A percentile compares a stretch with the other conserved stretches of the same genome.
Evolutionary conservation across 768 basidiomycete genomes (phyloP).

Genomic region (Auriscalpium vulgare): DNA sequence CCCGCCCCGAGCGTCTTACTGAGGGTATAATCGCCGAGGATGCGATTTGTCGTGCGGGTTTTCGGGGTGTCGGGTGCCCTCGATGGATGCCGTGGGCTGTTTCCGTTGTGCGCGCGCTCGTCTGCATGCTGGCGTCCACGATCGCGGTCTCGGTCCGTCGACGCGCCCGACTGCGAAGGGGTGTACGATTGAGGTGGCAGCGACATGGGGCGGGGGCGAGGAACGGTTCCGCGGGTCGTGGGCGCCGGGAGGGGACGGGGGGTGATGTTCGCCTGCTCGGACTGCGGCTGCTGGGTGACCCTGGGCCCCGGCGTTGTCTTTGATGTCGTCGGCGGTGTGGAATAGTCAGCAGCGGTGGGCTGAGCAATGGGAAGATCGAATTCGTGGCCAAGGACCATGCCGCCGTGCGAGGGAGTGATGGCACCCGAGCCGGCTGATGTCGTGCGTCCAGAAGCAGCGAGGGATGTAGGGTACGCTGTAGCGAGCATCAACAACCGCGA

Average conservation of each 20-base stretch:
- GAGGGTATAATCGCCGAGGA: constrained; percentile 91
- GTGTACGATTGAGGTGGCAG: constrained; percentile 61
- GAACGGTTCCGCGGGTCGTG: constrained; percentile 16
- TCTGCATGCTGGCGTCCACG: constrained; percentile 17
- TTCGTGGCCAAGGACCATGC: constrained; percentile 51
- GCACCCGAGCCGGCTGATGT: constrained; percentile 20
- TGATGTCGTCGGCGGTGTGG: constrained; percentile 14
- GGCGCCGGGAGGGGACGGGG: constrained; percentile 23
- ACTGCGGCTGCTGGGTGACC: neutral
- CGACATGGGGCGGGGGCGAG: constrained; percentile 56
- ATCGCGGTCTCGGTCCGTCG: constrained; percentile 17
- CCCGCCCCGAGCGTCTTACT: constrained; percentile 96
- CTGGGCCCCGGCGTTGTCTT: constrained; percentile 1
- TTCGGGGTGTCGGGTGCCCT: constrained; percentile 18
- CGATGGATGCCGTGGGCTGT: constrained; percentile 1
- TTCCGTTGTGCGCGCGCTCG: constrained; percentile 11
- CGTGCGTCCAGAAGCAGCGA: constrained; percentile 24
- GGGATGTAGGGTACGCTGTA: constrained; percentile 39
- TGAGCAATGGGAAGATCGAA: constrained; percentile 50
- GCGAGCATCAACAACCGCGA: constrained; percentile 23
- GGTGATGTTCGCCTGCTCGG: constrained; percentile 16
- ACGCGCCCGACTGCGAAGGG: constrained; percentile 20
- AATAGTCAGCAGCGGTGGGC: constrained; percentile 17
- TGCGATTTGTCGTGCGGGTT: constrained; percentile 34
- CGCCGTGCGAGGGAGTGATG: constrained; percentile 44